phyloP scores from a whole-genome alignment of 106 monocot genomes.

The Allium fistulosum region DNA sequence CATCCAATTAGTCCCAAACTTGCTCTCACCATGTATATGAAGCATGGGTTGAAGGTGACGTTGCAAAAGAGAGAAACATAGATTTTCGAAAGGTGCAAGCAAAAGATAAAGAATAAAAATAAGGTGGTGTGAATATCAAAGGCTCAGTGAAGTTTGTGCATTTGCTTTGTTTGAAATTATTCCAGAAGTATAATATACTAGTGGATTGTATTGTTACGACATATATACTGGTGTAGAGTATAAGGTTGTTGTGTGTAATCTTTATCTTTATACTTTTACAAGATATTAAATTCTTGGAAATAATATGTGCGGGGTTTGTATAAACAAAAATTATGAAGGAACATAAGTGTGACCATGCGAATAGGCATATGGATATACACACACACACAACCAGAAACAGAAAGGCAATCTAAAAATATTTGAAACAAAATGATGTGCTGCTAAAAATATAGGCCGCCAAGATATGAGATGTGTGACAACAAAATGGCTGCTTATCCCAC shows the following conservation, averaged over 20 bases:
- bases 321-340: too few relatives aligned
- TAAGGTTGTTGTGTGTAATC: background rate
- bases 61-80: conserved; percentile 29
- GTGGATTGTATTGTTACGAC: background rate
- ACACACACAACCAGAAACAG: too few relatives aligned
- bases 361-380: too few relatives aligned
- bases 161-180: conserved; percentile 4
- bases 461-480: too few relatives aligned
- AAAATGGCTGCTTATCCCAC: too few relatives aligned
- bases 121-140: background rate
- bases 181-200: background rate
- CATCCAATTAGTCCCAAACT: conserved; percentile 74
- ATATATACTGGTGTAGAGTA: background rate
- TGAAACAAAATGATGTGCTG: too few relatives aligned
- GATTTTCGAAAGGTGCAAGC: background rate
- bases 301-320: too few relatives aligned
- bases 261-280: background rate
- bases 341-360: too few relatives aligned
- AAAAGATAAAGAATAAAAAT: background rate
- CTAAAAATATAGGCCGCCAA: too few relatives aligned
- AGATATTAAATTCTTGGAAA: background rate
- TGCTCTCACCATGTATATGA: conserved; percentile 95
- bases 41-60: conserved; percentile 67
- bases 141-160: background rate
- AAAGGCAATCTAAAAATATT: too few relatives aligned